Conservation (phyloP, 768 basidiomycete genomes). For the Suillus tomentosus region DNA sequence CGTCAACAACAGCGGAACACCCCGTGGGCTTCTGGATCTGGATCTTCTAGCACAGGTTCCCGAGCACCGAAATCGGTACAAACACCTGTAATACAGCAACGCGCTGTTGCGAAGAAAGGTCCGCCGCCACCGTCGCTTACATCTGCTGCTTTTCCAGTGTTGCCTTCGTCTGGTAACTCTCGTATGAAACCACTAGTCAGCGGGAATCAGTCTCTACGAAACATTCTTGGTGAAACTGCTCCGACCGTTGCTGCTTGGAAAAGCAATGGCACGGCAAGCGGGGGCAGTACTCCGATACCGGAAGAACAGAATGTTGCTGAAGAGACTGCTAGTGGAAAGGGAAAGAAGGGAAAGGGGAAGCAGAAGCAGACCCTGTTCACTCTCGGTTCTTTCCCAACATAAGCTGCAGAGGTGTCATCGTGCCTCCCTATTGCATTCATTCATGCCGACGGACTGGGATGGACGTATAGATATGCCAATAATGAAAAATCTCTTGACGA, state of each 20-base stretch:
- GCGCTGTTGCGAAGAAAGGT: neutral
- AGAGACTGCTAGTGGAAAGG: conserved; percentile 38
- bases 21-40: conserved; percentile 55
- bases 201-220: conserved; percentile 67
- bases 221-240: conserved; percentile 58
- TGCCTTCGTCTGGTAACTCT: conserved; percentile 49
- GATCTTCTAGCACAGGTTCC: conserved; percentile 16
- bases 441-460: neutral
- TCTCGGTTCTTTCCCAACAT: conserved; percentile 49
- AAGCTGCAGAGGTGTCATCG: conserved; percentile 7
- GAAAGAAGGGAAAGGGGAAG: conserved; percentile 80
- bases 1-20: conserved; percentile 55
- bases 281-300: conserved; percentile 14
- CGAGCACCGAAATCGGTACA: conserved; percentile 28
- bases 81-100: conserved; percentile 14
- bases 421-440: neutral
- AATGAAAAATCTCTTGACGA: neutral
- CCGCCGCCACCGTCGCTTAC: conserved; percentile 47
- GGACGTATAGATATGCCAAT: neutral
- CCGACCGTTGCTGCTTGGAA: conserved; percentile 35
- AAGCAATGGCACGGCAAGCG: conserved; percentile 30
- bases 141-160: conserved; percentile 64
- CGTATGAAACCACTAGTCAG: conserved; percentile 50
- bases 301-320: conserved; percentile 14
- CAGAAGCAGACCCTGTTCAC: conserved; percentile 85